Base-by-base conservation (phyloP, 2,329 filamentous ascomycete species). In the Botrytis elliptica region DNA sequence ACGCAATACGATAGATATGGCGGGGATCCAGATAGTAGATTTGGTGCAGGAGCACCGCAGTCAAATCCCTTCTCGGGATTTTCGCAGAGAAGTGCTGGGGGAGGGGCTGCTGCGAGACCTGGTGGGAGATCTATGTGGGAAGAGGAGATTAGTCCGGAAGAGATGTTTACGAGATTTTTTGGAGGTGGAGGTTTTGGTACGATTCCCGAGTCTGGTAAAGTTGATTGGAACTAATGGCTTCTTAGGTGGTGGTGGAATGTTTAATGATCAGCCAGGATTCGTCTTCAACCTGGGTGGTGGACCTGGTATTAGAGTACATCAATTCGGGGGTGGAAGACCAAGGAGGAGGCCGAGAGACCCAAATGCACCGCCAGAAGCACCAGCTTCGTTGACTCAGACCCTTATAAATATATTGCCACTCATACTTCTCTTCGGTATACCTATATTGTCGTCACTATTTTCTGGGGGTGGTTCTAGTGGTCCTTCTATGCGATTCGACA, bases 161-260 rank as follows among this genome's bases (percentile, higher is more conserved):
- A 99, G 83, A 89, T 99, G 86, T 99, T 99, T 85, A 91, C 95
- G 81, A 90, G 95, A 76, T 99, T 99, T 88, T 99, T 99, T 85
- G 93, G 93, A 66, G 94, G 93, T 60, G 83, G 83, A 57, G 85
- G 87, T 79, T 88, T 89, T 66, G 90, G 92, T 60, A 40, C 42
- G 62, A 36, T 52, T 29, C 72, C 49, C 12, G 16, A 36, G 36
- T n/a, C 42, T 71, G 46, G 40, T 36, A 68, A 70, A 49, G 38
- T 36, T 9, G 46, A 46, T 18, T 68, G 64, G 70, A 62, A 44
- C 76, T 79, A 72, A 78, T 66, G 5, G 3, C 62, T 70, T 40
- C 52, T 33, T 71, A 68, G 18, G 55, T 78, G 77, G 76, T 59
- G 85, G 84, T 78, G 86, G 85, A 76, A 83, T 87, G 76, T 94